Evolutionary conservation across 1,284 basidiomycete genomes (phyloP).

Genomic region (Trichosporon sp.): DNA sequence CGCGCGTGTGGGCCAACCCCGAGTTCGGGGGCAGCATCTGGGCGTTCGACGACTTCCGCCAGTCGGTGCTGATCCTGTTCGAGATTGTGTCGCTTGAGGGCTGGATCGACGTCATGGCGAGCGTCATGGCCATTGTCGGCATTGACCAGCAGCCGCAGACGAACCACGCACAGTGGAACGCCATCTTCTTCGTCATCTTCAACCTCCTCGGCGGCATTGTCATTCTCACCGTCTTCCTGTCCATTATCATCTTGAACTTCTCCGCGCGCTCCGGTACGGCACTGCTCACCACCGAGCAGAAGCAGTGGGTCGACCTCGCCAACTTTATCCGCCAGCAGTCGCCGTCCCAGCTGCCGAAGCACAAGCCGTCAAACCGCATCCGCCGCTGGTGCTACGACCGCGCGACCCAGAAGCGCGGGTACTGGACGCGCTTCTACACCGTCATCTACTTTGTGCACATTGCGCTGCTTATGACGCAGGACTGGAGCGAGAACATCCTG

Average conservation of each 20-base stretch:
- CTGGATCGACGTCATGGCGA: conserved; percentile 87
- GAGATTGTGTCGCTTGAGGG: conserved; percentile 96
- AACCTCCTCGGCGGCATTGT: conserved; percentile 89
- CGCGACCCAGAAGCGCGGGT: conserved; percentile 85
- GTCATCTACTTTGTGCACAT: conserved; percentile 80
- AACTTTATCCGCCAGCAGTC: conserved; percentile 82
- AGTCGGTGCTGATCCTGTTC: conserved; percentile 85
- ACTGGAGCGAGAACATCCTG: conserved; percentile 59
- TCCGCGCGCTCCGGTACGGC: conserved; percentile 77
- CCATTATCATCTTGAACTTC: conserved; percentile 93
- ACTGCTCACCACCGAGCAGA: conserved; percentile 78
- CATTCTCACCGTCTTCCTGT: conserved; percentile 81
- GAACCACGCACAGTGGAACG: conserved; percentile 72
- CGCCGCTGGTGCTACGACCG: conserved; percentile 88
- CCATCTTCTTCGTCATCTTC: conserved; percentile 89
- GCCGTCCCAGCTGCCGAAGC: conserved; percentile 61
- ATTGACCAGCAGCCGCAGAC: conserved; percentile 63
- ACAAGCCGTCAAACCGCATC: conserved; percentile 45
- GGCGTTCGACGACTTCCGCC: conserved; percentile 84
- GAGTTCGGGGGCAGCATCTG: conserved; percentile 67
- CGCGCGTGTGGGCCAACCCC: conserved; percentile 85
- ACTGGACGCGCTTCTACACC: conserved; percentile 85
- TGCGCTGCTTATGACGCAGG: conserved; percentile 80
- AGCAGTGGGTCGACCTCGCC: conserved; percentile 91
- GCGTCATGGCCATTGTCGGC: conserved; percentile 76